phyloP scores from a whole-genome alignment of 192 early-diverging fungal genomes.

The Umbelopsis ramanniana region DNA sequence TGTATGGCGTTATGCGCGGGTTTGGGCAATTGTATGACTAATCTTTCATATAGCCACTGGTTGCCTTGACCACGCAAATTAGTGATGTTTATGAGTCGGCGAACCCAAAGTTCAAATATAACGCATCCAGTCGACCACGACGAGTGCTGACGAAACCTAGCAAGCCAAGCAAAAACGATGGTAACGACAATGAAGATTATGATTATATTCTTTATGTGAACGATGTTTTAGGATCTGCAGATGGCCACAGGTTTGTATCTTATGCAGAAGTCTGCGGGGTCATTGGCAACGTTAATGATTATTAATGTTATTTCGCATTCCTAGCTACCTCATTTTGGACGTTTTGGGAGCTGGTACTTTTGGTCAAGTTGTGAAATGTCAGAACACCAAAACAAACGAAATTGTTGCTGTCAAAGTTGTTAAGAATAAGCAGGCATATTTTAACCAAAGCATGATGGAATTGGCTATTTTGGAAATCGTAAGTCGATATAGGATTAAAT shows the following conservation, averaged over 20 bases:
- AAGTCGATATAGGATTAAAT: slow-evolving; percentile 5
- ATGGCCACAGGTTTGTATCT: slow-evolving; percentile 77
- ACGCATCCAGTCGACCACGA: slow-evolving; percentile 83
- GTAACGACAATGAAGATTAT: slow-evolving; percentile 93
- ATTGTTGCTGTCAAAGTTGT: slow-evolving; percentile 96
- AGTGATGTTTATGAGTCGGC: slow-evolving; percentile 32
- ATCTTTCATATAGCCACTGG: slow-evolving; percentile 26
- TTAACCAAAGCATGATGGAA: slow-evolving; percentile 97
- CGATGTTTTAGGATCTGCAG: slow-evolving; percentile 88
- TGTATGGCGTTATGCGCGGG: not conserved
- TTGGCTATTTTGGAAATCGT: slow-evolving; percentile 90
- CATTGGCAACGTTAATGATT: not conserved
- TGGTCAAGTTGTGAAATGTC: slow-evolving; percentile 98
- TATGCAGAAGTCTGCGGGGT: not conserved
- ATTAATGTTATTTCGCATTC: not conserved
- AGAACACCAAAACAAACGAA: slow-evolving; percentile 90
- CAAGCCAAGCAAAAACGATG: slow-evolving; percentile 89
- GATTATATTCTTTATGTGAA: slow-evolving; percentile 99
- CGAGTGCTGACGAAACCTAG: slow-evolving; percentile 95
- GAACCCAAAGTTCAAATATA: slow-evolving; percentile 88
- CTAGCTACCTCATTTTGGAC: slow-evolving; percentile 89
- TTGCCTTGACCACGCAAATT: slow-evolving; percentile 31
- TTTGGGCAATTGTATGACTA: not conserved
- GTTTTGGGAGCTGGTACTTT: slow-evolving; percentile 96
- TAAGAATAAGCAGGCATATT: slow-evolving; percentile 97